Percentiles rank a stretch among this genome's conserved stretches.
Evolutionary conservation across 1,284 basidiomycete species (phyloP).

Genomic region (Papiliotrema laurentii): DNA sequence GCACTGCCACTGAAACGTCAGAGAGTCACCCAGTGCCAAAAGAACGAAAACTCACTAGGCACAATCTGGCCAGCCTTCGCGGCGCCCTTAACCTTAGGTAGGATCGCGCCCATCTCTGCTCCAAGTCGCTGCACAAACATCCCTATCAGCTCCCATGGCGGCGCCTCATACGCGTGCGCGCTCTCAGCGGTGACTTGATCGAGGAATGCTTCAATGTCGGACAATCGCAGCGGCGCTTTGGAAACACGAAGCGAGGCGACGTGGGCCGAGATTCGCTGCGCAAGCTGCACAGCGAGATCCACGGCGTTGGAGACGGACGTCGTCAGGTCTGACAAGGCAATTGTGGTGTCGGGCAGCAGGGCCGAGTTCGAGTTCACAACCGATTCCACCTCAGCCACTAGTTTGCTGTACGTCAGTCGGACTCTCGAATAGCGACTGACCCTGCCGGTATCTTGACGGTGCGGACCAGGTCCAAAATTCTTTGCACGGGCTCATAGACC

Average conservation of each 20-base stretch:
- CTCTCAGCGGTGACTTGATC: slow-evolving; percentile 56
- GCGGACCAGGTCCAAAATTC: slow-evolving; percentile 72
- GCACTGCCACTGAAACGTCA: slow-evolving; percentile 59
- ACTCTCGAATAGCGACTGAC: slow-evolving; percentile 50
- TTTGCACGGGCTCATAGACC: slow-evolving; percentile 74
- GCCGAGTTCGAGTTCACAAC: slow-evolving; percentile 66
- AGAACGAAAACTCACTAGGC: slow-evolving; percentile 57
- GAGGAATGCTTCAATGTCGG: slow-evolving; percentile 65
- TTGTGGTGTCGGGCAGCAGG: slow-evolving; percentile 63
- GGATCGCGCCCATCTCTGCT: slow-evolving; percentile 63
- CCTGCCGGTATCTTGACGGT: slow-evolving; percentile 72
- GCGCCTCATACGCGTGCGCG: slow-evolving; percentile 48
- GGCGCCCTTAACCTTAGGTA: slow-evolving; percentile 67
- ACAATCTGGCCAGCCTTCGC: slow-evolving; percentile 59
- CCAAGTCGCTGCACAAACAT: slow-evolving; percentile 65
- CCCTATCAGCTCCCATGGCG: slow-evolving; percentile 72
- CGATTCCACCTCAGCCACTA: slow-evolving; percentile 76
- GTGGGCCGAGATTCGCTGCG: slow-evolving; percentile 78
- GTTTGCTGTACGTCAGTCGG: slow-evolving; percentile 58
- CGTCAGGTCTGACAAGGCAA: slow-evolving; percentile 66
- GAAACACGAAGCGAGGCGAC: slow-evolving; percentile 66
- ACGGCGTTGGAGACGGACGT: slow-evolving; percentile 72
- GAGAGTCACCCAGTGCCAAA: background rate
- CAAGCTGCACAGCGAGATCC: slow-evolving; percentile 86
- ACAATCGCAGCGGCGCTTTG: slow-evolving; percentile 71